A percentile compares a stretch with the other conserved stretches of the same genome.
These are phyloP conservation scores for Heliamphora exappendiculata DNA, from an alignment of 148 eudicot species.

Conservation along the genomic window DNA sequence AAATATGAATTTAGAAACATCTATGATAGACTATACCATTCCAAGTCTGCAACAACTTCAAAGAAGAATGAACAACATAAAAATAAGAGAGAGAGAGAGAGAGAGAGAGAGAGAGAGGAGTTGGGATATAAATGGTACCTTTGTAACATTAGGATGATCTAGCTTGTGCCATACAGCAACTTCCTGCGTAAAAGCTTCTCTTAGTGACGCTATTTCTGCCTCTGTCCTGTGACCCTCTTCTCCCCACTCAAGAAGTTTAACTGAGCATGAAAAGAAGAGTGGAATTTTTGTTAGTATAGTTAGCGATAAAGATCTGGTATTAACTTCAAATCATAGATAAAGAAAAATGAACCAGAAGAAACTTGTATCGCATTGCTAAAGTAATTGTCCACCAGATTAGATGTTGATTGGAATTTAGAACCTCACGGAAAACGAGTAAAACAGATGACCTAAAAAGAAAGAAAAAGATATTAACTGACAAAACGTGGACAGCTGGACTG, in stretches of 20 bases:
- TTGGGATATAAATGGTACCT: slow-evolving; percentile 34
- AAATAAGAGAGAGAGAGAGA: not conserved
- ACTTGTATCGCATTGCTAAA: not conserved
- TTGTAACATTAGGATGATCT: slow-evolving; percentile 88
- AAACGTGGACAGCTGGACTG: not conserved
- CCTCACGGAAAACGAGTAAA: not conserved
- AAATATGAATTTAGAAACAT: not conserved
- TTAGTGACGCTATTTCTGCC: slow-evolving; percentile 61
- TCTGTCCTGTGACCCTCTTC: slow-evolving; percentile 86
- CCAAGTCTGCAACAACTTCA: not conserved
- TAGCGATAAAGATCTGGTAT: not conserved
- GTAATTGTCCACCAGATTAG: not conserved
- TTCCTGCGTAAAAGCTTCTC: slow-evolving; percentile 83
- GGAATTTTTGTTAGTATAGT: slow-evolving; percentile 1
- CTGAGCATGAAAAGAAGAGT: slow-evolving; percentile 27
- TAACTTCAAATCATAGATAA: not conserved
- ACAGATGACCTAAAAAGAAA: not conserved
- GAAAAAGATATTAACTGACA: not conserved
- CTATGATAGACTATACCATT: not conserved
- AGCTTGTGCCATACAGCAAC: slow-evolving; percentile 88
- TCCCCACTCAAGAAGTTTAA: slow-evolving; percentile 91
- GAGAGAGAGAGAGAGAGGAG: not conserved
- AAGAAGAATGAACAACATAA: not conserved
- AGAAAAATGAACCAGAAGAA: not conserved
- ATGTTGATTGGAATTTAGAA: not conserved